Evolutionary conservation across 768 basidiomycete species (phyloP).

Genomic region (Gymnopilus dilepis): DNA sequence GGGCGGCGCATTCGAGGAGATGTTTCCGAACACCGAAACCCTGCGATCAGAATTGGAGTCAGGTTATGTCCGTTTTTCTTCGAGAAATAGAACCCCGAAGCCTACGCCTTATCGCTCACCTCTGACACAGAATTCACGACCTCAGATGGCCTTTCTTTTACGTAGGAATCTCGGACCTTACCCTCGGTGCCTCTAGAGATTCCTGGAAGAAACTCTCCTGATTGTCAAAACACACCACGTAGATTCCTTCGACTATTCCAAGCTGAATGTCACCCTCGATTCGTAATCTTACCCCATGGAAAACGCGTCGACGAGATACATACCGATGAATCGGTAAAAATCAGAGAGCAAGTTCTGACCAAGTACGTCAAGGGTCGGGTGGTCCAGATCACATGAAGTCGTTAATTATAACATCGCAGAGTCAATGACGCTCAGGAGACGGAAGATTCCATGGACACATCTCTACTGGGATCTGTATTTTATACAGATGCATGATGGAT

Average conservation of each 20-base stretch:
- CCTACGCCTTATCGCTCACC: too few species aligned
- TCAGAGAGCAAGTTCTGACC: neutral
- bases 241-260: constrained; percentile 1
- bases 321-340: neutral
- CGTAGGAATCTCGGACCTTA: neutral
- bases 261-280: neutral
- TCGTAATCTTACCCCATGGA: constrained; percentile 8
- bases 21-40: neutral
- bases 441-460: neutral
- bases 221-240: neutral
- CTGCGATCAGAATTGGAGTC: neutral
- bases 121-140: neutral
- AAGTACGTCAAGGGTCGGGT: constrained; percentile 1
- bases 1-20: neutral
- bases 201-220: neutral
- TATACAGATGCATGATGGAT: too few species aligned
- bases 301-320: neutral
- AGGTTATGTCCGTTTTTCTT: neutral
- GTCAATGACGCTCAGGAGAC: constrained; percentile 1
- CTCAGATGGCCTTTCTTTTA: neutral
- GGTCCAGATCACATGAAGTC: constrained; percentile 4
- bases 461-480: too few species aligned
- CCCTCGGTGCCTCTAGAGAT: neutral
- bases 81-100: neutral
- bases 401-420: neutral